A percentile compares a stretch with the other conserved stretches of the same genome.
Conservation (phyloP, 1,139 yeast genomes). For the Pichia sp. region DNA sequence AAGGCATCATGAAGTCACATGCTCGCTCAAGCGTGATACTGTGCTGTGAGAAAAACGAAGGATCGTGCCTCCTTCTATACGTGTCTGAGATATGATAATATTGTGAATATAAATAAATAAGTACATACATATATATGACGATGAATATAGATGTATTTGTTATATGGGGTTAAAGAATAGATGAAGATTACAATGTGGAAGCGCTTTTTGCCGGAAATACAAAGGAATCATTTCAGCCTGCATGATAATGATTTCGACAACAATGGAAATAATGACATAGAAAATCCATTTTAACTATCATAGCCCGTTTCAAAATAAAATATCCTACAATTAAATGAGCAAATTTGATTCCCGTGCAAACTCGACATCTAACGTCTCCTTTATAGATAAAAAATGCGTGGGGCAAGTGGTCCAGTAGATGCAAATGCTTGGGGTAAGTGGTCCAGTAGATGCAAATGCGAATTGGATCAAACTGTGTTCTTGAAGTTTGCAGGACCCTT, state of each 20-base stretch:
- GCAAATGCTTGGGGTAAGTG: no score
- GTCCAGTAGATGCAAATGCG: neutral
- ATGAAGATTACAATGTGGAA: neutral
- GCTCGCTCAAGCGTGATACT: neutral
- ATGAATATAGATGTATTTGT: neutral
- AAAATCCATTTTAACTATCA: no score
- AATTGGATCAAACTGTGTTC: constrained; percentile 20
- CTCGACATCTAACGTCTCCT: no score
- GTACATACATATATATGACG: neutral
- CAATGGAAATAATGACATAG: no score
- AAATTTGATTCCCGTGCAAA: no score
- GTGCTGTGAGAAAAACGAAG: no score
- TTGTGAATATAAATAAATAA: neutral
- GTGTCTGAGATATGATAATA: neutral
- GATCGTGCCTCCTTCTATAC: no score
- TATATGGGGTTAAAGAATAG: neutral
- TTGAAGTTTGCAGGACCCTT: constrained; percentile 30
- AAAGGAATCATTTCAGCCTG: no score
- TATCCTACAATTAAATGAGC: no score
- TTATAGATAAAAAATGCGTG: neutral
- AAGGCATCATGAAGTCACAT: neutral
- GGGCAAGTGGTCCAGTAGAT: no score
- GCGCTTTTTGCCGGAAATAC: neutral
- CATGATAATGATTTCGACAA: no score
- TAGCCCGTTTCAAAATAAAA: no score